Base-by-base conservation (phyloP, 2,329 filamentous ascomycete genomes). In the Colletotrichum lupini region DNA sequence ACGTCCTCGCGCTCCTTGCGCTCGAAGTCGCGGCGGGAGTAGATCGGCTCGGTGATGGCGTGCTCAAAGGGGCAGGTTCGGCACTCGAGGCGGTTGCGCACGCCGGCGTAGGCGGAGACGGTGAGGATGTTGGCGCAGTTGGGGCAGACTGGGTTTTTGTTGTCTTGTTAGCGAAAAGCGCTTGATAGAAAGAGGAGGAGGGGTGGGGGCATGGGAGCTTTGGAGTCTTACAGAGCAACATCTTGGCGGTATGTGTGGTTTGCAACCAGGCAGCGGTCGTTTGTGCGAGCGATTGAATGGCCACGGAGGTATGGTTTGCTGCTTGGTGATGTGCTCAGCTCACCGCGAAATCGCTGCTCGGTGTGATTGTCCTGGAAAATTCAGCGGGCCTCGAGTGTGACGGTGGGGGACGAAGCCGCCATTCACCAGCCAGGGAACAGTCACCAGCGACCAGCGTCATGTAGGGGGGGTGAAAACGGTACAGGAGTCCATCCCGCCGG, bases 21-120 rank as follows among this genome's bases (percentile, higher is more conserved):
- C 84, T 93, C 92, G 87, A 97, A 95, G 76, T 93, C 93, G 77
- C 94, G 93, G 79, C 97, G 95, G 78, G 88, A 92, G 84, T 91
- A 98, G 83, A 95, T 93, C 74, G 92, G 91, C 78, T 92, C 90
- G 76, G 92, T 92, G 79, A 98, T 92, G 71, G 93, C 87, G 83
- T 95, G 95, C 82, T 97, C 92, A 86, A 97, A 99, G 4, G 97
- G 96, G 78, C 97, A 99, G 71, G 95, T 97, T 72, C 95, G 94
- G 86, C 97, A 99, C 84, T 97, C 95, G 83, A 98, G 95, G 71
- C 95, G 93, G 86, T 98, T 98, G 78, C 84, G 85, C 72, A 88
- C 87, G 62, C 84, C 86, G 75, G 85, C 87, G 76, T 87, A 87
- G 62, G 86, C 81, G 73, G 91, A 91, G 78, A 96, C 92, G 79